Percentiles rank a stretch among this genome's conserved stretches.
These are phyloP conservation scores for Cochlearia excelsa DNA, from an alignment of 345 rosid species.

Conservation along the genomic window DNA sequence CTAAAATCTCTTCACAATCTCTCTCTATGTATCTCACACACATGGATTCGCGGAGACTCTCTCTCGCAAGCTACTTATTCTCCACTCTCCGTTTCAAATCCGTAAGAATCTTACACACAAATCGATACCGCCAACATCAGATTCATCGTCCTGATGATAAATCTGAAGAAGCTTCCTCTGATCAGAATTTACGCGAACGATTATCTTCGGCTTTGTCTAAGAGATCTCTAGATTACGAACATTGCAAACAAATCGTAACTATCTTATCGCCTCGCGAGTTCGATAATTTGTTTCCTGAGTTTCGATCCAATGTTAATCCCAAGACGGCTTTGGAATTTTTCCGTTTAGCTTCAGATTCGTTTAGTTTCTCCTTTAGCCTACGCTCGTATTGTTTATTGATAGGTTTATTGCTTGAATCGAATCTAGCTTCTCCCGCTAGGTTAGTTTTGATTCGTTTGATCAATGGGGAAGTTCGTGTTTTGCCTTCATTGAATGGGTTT, in stretches of 20 bases:
- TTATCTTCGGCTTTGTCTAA: constrained; percentile 54
- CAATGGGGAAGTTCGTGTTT: constrained; percentile 48
- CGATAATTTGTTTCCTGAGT: constrained; percentile 44
- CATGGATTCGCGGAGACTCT: constrained; percentile 61
- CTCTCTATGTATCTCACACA: constrained; percentile 13
- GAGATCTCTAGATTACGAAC: constrained; percentile 46
- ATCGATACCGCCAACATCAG: constrained; percentile 27
- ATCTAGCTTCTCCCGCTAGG: constrained; percentile 54
- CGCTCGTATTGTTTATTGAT: constrained; percentile 66
- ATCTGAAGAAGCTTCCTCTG: constrained; percentile 27
- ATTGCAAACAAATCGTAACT: constrained; percentile 45
- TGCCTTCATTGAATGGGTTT: constrained; percentile 11
- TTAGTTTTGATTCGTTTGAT: constrained; percentile 60
- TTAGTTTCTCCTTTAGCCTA: constrained; percentile 56
- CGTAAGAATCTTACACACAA: constrained; percentile 23
- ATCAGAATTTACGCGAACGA: constrained; percentile 37
- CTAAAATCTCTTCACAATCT: constrained; percentile 15
- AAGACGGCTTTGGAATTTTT: constrained; percentile 64
- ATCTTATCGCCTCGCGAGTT: constrained; percentile 54
- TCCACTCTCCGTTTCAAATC: constrained; percentile 43
- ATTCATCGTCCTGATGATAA: constrained; percentile 19
- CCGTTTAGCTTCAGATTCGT: constrained; percentile 50
- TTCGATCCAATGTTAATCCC: constrained; percentile 50
- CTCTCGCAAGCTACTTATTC: constrained; percentile 32
- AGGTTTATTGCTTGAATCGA: constrained; percentile 46